Base-by-base conservation (phyloP, 1,284 basidiomycete species). In the Takashimella tepidaria region DNA sequence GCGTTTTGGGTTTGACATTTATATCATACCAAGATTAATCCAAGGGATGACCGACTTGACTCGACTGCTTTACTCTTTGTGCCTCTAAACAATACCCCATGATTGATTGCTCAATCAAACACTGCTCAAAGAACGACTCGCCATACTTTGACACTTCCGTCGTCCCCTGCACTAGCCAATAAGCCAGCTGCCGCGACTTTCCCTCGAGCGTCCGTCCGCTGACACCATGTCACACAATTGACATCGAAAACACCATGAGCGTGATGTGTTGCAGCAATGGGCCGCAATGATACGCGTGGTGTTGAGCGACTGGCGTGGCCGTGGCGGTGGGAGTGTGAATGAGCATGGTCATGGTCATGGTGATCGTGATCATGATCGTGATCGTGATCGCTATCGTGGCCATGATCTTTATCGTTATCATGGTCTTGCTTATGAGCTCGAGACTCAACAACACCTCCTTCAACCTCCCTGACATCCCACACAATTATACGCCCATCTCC, bases 401-500 rank as follows among this genome's bases (percentile, higher is more conserved):
- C 5, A n/a, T 37, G 31, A 16, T 37, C 31, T 8, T 37, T 8
- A 16, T 37, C 31, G 47, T 47, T 19, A 63, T 55, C 49, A 53
- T 37, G 41, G 66, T 23, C 10, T 49, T 45, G 8, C 31, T 31
- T 3, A 46, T 13, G 3, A 12, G 21, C 13, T 48, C 47, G 37
- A 11, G 50, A 27, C 21, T 49, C 16, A 19, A 51, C 21, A n/a
- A 48, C 37, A n/a, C 49, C 43, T 23, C 46, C 54, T 23, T 49
- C 51, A 22, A 55, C 24, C 10, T 24, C 51, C 40, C 74, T 72
- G 19, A 81, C 59, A 54, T 78, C 67, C 70, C 78, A 81, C 11
- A 82, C 66, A 49, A 79, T 76, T 54, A 83, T 79, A 19, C 72
- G 73, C 3, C 82, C 82, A 61, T 84, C 82, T 4, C 78, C 80